Base-by-base conservation (phyloP, 2,329 filamentous ascomycete species). In the Fusarium subglutinans region DNA sequence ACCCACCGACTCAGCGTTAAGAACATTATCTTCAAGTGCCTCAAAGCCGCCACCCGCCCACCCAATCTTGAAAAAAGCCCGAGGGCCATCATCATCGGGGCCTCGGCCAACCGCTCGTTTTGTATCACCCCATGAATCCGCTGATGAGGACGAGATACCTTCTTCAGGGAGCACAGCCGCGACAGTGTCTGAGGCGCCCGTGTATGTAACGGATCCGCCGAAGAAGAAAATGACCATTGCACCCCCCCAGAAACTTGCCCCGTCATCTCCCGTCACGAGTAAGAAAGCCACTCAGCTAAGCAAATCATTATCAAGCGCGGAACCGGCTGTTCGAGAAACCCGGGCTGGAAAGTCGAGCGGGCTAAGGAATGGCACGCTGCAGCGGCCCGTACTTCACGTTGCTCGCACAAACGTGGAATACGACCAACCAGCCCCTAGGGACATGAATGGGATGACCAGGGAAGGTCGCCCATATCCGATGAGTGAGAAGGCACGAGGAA, bases 51-150 rank as follows among this genome's bases (percentile, higher is more conserved):
- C 86, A 9, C 87, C 85, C 41, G 78, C 85, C 7, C 88, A 89
- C 73, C 89, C 90, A 2, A 91, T 91, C 60, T 77, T 91, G 66
- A 91, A 90, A 78, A 91, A 91, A 79, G 82, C 85, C 50, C 85
- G 87, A 75, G 86, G 86, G 20, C 87, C 88, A 64, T 88, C 88
- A 37, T 81, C 83, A 26, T 86, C 84, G 22, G 87, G 88, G 10
- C 86, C 88, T 18, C 85, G 87, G 26, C 89, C 88, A n/a, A 90
- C 88, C 14, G 89, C 89, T 61, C 87, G 89, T n/a, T 91, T 91
- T 74, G 85, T 87, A 13, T 88, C 88, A 22, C 89, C 89, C 5
- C 85, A 85, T 38, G 84, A 83, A 37, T 87, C 87, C 38, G 84
- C 84, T 56, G 84, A 85, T 55, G 84, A 86, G 66, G 81, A 81